Evolutionary conservation across 176 grass and related monocot species (phyloP), one percentile per base, ranked within the genome.

Genomic region (Cenchrus fungigraminus): DNA sequence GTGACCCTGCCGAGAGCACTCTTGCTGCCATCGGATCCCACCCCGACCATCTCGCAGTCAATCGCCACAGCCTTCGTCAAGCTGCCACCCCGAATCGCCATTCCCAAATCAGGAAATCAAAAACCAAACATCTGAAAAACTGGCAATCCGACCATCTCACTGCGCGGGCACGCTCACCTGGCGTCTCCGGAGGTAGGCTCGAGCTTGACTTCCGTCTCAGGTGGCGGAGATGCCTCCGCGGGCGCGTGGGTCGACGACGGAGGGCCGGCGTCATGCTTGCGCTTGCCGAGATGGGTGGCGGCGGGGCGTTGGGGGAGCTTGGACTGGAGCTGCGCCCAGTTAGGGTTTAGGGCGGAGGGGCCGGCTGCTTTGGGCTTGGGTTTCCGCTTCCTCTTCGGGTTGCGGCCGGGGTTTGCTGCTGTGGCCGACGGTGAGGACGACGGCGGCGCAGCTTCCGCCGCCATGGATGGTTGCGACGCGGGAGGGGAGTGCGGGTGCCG

Each of bases 41-140:
- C 90, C 13, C 91, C 93, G 58, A 98, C 93, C 97, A 98, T 98
- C 89, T 98, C 93, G 61, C 93, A 98, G 44, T 98, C 97, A 69
- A 98, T 79, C 12, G 90, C 97, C 83, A 98, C 57, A 47, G 42
- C 78, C 50, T 91, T 92, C 16, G 93, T 98, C 90, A 98, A 87
- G 83, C 97, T 98, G 62, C 71, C 72, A 29, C 14, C 73, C 69
- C 20, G 37, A 40, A 56, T 1, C 40, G 75, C 78, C 76, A 80
- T 73, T 79, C 9, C 46, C n/a, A 46, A 69, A 52, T 17, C 11
- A 78, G 66, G 7, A 84, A 70, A 50, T 78, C 73, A 85, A 49
- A 76, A 78, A 47, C 42, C 52, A 64, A 74, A 63, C 47, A 77
- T 31, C 85, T 67, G 45, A 79, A 90, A 77, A 90, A 77, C 13